Percentiles rank a stretch among this genome's conserved stretches.
phyloP scores from a whole-genome alignment of 495 filamentous ascomycete species.

The Penicillium robsamsonii region DNA sequence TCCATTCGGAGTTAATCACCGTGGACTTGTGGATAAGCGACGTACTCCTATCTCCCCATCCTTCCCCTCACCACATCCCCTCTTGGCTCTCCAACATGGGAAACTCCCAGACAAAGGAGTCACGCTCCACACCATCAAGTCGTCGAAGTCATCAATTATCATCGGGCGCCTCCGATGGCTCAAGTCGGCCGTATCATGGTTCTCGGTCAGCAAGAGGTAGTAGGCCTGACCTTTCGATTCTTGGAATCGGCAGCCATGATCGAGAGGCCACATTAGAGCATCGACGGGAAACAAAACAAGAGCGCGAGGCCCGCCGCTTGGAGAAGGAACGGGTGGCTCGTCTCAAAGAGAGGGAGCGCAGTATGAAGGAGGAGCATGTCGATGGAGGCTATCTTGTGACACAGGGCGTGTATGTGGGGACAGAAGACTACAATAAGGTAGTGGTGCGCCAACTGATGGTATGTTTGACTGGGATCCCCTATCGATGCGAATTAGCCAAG shows the following conservation, averaged over 20 bases:
- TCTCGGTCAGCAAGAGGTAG: slow-evolving; percentile 49
- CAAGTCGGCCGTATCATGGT: slow-evolving; percentile 41
- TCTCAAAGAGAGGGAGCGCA: slow-evolving; percentile 81
- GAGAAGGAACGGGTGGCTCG: slow-evolving; percentile 76
- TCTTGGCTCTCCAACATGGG: slow-evolving; percentile 43
- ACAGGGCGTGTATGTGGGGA: slow-evolving; percentile 85
- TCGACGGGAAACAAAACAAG: slow-evolving; percentile 83
- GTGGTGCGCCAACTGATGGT: slow-evolving; percentile 93
- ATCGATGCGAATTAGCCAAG: slow-evolving; percentile 2
- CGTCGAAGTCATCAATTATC: slow-evolving; percentile 40
- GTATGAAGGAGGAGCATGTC: slow-evolving; percentile 88
- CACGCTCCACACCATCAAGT: slow-evolving; percentile 39
- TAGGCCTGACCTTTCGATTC: slow-evolving; percentile 55
- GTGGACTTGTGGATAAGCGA: not conserved
- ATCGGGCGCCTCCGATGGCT: slow-evolving; percentile 32
- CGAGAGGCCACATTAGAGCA: slow-evolving; percentile 49
- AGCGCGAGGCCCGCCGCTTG: slow-evolving; percentile 78
- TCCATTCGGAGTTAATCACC: slow-evolving; percentile 20
- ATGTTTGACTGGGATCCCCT: slow-evolving; percentile 23
- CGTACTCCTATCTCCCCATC: not conserved
- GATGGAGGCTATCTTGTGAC: slow-evolving; percentile 96
- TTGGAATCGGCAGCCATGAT: slow-evolving; percentile 49
- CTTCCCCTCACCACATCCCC: slow-evolving; percentile 11
- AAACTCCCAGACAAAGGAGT: slow-evolving; percentile 61
- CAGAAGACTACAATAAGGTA: slow-evolving; percentile 89